Conservation (phyloP, 371 early-diverging fungal species). For the Mortierella polycephala region DNA sequence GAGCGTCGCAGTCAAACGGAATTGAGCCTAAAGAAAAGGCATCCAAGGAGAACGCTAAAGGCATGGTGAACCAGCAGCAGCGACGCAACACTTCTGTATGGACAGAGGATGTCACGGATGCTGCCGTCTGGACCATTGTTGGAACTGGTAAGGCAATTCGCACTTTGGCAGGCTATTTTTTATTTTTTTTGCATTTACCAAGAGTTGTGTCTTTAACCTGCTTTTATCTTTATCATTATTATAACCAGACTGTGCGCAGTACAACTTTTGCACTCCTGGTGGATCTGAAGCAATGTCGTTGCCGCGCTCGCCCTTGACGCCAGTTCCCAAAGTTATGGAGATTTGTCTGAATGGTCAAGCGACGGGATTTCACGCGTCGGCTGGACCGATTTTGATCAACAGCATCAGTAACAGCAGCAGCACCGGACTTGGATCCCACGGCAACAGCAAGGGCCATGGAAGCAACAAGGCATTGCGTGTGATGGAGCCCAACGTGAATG, state of each 20-base stretch:
- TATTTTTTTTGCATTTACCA: background rate
- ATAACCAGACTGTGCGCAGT: constrained; percentile 70
- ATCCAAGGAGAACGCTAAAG: constrained; percentile 26
- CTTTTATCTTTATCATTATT: background rate
- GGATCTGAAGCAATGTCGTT: constrained; percentile 46
- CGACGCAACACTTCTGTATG: constrained; percentile 66
- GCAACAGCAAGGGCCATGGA: constrained; percentile 17
- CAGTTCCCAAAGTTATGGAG: constrained; percentile 34
- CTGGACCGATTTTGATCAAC: constrained; percentile 38
- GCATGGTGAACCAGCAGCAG: constrained; percentile 31
- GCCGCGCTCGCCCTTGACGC: constrained; percentile 41
- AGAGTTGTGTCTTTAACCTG: background rate
- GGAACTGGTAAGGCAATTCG: constrained; percentile 65
- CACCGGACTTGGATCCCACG: constrained; percentile 9
- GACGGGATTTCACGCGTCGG: constrained; percentile 30
- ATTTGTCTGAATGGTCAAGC: constrained; percentile 33
- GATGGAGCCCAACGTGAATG: constrained; percentile 19
- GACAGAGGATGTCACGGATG: constrained; percentile 89
- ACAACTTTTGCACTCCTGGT: constrained; percentile 77
- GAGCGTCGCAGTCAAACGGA: background rate
- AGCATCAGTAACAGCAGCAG: constrained; percentile 37
- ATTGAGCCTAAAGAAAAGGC: constrained; percentile 25
- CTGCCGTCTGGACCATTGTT: constrained; percentile 90
- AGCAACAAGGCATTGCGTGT: constrained; percentile 24
- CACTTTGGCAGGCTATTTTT: background rate